Conservation (phyloP, 1,139 yeast genomes). For the Taphrina betulina region DNA sequence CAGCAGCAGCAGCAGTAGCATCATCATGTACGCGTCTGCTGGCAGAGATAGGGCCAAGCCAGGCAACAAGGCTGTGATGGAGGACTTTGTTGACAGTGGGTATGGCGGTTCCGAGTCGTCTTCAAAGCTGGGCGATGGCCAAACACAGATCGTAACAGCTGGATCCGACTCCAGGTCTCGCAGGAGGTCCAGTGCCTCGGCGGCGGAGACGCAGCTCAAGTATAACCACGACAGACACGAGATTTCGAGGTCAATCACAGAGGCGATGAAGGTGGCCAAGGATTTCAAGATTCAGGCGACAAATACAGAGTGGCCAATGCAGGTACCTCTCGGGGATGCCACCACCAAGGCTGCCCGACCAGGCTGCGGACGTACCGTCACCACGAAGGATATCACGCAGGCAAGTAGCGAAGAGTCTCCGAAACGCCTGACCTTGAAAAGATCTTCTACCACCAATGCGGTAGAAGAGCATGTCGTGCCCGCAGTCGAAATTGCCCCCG, state of each 20-base stretch:
- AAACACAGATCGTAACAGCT: no score
- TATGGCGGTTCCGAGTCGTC: slow-evolving; percentile 19
- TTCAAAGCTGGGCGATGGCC: no score
- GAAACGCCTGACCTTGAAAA: slow-evolving; percentile 9
- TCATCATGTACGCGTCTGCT: no score
- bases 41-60: no score
- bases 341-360: background rate
- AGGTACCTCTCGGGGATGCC: slow-evolving; percentile 7
- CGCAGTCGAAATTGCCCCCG: background rate
- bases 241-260: slow-evolving; percentile 18
- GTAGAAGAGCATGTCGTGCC: background rate
- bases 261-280: slow-evolving; percentile 16
- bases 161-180: no score
- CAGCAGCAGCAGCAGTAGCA: no score
- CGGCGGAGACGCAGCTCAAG: slow-evolving; percentile 15
- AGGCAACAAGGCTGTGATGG: no score
- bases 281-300: slow-evolving; percentile 20
- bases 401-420: background rate
- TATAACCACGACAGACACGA: slow-evolving; percentile 21
- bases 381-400: background rate
- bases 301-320: slow-evolving; percentile 29
- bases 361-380: background rate
- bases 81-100: no score
- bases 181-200: no score
- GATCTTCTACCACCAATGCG: slow-evolving; percentile 10